These are phyloP conservation scores for Tricholoma saponaceum DNA, from an alignment of 768 basidiomycete species.

Conservation along the genomic window DNA sequence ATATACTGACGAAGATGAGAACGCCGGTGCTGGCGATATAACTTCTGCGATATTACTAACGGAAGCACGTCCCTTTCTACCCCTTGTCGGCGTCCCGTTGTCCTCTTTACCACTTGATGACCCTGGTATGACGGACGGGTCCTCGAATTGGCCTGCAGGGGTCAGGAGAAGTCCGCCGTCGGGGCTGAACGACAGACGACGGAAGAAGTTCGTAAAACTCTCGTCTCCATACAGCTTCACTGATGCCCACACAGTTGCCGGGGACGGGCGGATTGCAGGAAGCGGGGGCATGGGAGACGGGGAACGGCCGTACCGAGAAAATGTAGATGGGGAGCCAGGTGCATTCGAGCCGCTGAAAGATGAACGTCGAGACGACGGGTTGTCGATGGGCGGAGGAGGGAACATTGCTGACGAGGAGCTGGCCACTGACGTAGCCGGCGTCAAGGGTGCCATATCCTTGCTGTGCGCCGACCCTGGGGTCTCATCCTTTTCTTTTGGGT, in stretches of 20 bases:
- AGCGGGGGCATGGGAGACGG: slow-evolving; percentile 91
- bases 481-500: slow-evolving; percentile 24
- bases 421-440: slow-evolving; percentile 64
- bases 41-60: slow-evolving; percentile 29
- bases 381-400: slow-evolving; percentile 65
- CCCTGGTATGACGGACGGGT: slow-evolving; percentile 59
- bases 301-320: slow-evolving; percentile 69
- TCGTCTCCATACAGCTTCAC: slow-evolving; percentile 94
- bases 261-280: slow-evolving; percentile 76
- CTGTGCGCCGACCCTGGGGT: slow-evolving; percentile 19
- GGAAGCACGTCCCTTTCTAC: slow-evolving; percentile 49
- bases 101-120: slow-evolving; percentile 21
- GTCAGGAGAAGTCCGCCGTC: slow-evolving; percentile 93
- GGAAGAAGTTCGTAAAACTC: slow-evolving; percentile 92
- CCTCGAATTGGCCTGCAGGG: slow-evolving; percentile 96
- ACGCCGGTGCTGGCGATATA: slow-evolving; percentile 29
- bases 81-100: slow-evolving; percentile 47
- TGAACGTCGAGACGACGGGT: slow-evolving; percentile 53
- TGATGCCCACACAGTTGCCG: slow-evolving; percentile 51
- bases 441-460: slow-evolving; percentile 42
- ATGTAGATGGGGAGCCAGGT: slow-evolving; percentile 66
- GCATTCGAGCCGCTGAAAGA: slow-evolving; percentile 82
- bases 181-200: slow-evolving; percentile 89
- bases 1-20: slow-evolving; percentile 65
- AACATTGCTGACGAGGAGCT: slow-evolving; percentile 67